Conservation (phyloP, 2,329 filamentous ascomycete genomes). For the Pseudogymnoascus sp. region DNA sequence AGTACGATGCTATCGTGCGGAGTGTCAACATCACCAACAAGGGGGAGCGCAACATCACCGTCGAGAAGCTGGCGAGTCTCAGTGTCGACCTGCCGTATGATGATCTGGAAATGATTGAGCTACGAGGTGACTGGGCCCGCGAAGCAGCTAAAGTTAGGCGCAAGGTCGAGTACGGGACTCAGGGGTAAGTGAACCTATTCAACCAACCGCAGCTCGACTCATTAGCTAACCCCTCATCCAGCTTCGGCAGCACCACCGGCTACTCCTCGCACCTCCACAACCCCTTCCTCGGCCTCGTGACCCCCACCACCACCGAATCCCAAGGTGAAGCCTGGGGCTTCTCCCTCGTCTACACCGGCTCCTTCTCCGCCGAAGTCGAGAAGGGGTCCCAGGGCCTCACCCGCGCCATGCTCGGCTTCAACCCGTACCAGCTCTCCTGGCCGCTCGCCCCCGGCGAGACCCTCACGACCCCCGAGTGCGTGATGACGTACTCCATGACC, state of each 20-base stretch:
- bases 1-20: constrained; percentile 51
- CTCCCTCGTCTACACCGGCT: constrained; percentile 56
- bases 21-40: constrained; percentile 56
- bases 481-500: constrained; percentile 50
- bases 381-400: constrained; percentile 54
- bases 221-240: constrained; percentile 18
- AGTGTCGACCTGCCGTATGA: constrained; percentile 53
- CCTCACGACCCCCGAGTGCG: constrained; percentile 53
- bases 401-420: constrained; percentile 51
- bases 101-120: constrained; percentile 54
- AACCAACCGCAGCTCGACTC: not conserved
- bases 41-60: constrained; percentile 41
- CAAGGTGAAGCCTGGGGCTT: constrained; percentile 57
- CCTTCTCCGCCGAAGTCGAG: constrained; percentile 53
- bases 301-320: constrained; percentile 50
- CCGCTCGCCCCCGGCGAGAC: constrained; percentile 46
- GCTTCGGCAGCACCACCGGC: constrained; percentile 52
- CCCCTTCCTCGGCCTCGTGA: constrained; percentile 51
- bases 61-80: constrained; percentile 52
- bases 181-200: constrained; percentile 34
- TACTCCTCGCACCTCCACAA: constrained; percentile 59
- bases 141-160: constrained; percentile 48
- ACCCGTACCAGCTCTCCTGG: constrained; percentile 53
- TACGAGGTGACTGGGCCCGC: constrained; percentile 55
- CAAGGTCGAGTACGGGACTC: constrained; percentile 47